Percentiles rank a stretch among this genome's conserved stretches.
These are phyloP conservation scores for Ophiostoma populinum DNA, from an alignment of 2,329 filamentous ascomycete species.

Conservation along the genomic window DNA sequence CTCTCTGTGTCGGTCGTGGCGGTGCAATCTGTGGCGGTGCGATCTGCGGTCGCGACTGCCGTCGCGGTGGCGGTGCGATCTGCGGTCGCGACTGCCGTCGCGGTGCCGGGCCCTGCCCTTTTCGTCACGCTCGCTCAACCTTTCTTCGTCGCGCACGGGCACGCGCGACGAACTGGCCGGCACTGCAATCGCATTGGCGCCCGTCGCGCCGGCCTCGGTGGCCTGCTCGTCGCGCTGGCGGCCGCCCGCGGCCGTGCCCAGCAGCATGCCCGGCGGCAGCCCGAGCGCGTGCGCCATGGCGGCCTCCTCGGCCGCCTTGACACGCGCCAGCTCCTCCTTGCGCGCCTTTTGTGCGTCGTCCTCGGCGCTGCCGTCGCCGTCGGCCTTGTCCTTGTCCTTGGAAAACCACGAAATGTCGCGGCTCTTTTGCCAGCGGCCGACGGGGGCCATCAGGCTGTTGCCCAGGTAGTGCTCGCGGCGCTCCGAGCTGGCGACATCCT, in stretches of 20 bases:
- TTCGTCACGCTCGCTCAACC: no score
- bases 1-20: background rate
- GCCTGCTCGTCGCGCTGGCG: background rate
- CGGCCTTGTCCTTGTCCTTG: slow-evolving; percentile 25
- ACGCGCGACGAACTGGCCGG: slow-evolving; percentile 3
- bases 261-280: slow-evolving; percentile 31
- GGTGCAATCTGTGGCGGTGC: slow-evolving; percentile 1
- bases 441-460: slow-evolving; percentile 80
- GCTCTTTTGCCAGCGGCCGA: slow-evolving; percentile 80
- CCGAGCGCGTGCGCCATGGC: slow-evolving; percentile 73
- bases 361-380: slow-evolving; percentile 33
- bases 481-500: slow-evolving; percentile 69
- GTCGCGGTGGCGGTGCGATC: background rate
- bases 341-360: slow-evolving; percentile 46
- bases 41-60: background rate
- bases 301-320: slow-evolving; percentile 89
- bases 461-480: slow-evolving; percentile 86
- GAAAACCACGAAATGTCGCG: slow-evolving; percentile 50
- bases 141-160: no score
- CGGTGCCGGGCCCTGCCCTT: no score
- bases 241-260: background rate
- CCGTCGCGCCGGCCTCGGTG: slow-evolving; percentile 38
- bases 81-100: no score
- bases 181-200: slow-evolving; percentile 43
- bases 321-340: slow-evolving; percentile 58